Conservation (phyloP, 2,329 filamentous ascomycete species). For the Sclerotinia glacialis region DNA sequence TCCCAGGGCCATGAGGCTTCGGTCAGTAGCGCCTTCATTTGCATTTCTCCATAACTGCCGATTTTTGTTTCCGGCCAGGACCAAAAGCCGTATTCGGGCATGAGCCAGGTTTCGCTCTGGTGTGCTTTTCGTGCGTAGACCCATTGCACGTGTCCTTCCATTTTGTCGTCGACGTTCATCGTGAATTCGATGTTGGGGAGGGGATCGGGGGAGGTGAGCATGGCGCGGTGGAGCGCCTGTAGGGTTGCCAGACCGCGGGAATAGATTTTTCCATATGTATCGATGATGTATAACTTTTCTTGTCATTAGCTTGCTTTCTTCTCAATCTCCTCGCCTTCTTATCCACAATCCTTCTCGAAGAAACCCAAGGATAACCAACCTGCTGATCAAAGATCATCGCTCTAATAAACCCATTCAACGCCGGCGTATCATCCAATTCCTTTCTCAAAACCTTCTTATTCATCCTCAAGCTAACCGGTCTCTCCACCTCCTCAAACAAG, state of each 20-base stretch:
- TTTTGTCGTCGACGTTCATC: conserved; percentile 51
- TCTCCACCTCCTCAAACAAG: conserved; percentile 26
- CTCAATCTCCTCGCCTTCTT: no score
- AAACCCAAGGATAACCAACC: conserved; percentile 23
- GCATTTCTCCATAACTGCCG: conserved; percentile 44
- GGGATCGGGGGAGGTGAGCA: conserved; percentile 47
- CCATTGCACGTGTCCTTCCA: conserved; percentile 28
- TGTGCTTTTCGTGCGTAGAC: conserved; percentile 13
- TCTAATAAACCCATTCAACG: conserved; percentile 19
- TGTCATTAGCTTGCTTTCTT: not conserved
- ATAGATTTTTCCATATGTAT: conserved; percentile 17
- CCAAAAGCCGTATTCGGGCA: conserved; percentile 56
- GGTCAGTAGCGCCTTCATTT: conserved; percentile 40
- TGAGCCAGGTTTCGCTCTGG: conserved; percentile 42
- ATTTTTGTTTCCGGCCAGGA: conserved; percentile 51
- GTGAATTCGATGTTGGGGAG: conserved; percentile 52
- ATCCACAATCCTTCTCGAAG: conserved; percentile 1
- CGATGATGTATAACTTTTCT: conserved; percentile 15
- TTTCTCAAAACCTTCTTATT: conserved; percentile 11
- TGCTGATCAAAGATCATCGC: conserved; percentile 20
- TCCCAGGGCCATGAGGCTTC: conserved; percentile 37
- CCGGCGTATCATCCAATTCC: conserved; percentile 16
- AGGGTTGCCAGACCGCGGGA: conserved; percentile 45
- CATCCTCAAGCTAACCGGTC: conserved; percentile 18
- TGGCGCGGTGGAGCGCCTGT: conserved; percentile 51